Evolutionary conservation across 108 stramenopile species (phyloP).

Genomic region (Skeletonema costatum): DNA sequence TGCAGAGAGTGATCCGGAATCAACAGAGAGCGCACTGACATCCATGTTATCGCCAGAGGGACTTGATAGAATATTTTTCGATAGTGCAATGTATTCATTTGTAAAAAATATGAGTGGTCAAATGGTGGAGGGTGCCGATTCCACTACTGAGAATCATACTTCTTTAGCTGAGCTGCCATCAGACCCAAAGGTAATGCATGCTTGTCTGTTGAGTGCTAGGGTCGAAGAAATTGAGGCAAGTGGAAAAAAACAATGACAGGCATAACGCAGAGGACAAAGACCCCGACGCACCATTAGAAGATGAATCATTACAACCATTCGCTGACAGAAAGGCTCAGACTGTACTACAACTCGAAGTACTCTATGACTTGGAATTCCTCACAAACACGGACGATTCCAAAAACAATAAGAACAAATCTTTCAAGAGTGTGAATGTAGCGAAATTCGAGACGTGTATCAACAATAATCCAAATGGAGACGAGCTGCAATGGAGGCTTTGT

Average conservation of each 20-base stretch:
- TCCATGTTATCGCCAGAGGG: slow-evolving; percentile 35
- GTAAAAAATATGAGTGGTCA: slow-evolving; percentile 4
- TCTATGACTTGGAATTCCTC: slow-evolving; percentile 44
- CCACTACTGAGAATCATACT: background rate
- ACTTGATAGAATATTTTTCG: slow-evolving; percentile 1
- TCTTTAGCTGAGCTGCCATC: background rate
- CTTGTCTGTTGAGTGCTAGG: slow-evolving; percentile 40
- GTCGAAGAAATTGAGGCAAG: slow-evolving; percentile 7
- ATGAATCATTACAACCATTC: slow-evolving; percentile 35
- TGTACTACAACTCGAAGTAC: slow-evolving; percentile 45
- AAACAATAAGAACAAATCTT: background rate
- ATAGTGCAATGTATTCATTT: slow-evolving; percentile 10
- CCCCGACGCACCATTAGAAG: slow-evolving; percentile 44
- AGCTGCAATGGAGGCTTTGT: slow-evolving; percentile 34
- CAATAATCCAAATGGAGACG: slow-evolving; percentile 40
- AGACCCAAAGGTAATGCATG: background rate
- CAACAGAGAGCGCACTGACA: slow-evolving; percentile 21
- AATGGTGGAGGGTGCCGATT: background rate
- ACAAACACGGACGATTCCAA: background rate
- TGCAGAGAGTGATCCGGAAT: slow-evolving; percentile 27
- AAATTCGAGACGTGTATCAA: slow-evolving; percentile 46
- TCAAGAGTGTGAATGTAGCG: slow-evolving; percentile 32
- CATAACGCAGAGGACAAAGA: slow-evolving; percentile 14
- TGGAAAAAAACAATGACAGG: background rate
- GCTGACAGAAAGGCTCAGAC: slow-evolving; percentile 23